Percentiles rank a stretch among this genome's conserved stretches.
Conservation (phyloP, 1,284 basidiomycete species). For the Trametes hirsuta region DNA sequence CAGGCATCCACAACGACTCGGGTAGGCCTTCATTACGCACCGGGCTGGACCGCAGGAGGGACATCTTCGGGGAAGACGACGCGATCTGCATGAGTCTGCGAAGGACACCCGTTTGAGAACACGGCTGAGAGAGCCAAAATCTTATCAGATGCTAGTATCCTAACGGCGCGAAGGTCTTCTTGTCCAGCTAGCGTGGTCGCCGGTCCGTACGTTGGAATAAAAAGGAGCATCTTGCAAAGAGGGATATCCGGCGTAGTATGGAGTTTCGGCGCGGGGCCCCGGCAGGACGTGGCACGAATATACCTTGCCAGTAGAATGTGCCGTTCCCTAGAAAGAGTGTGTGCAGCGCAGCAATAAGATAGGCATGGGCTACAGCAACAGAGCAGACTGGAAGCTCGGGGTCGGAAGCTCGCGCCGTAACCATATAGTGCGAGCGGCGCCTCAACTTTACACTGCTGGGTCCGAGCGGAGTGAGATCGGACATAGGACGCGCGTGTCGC, state of each 20-base stretch:
- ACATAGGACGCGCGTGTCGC: constrained; percentile 18
- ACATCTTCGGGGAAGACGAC: constrained; percentile 19
- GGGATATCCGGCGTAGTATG: no score
- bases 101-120: constrained; percentile 6
- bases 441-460: not conserved
- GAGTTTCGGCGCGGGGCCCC: no score
- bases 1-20: constrained; percentile 23
- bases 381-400: not conserved
- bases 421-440: constrained; percentile 2
- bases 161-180: not conserved
- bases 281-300: no score
- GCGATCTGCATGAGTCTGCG: constrained; percentile 22
- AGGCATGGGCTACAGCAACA: not conserved
- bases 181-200: not conserved
- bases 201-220: not conserved
- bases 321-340: not conserved
- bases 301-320: no score
- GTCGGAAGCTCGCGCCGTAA: not conserved
- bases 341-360: not conserved
- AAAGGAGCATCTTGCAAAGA: not conserved
- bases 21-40: constrained; percentile 21
- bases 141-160: constrained; percentile 13
- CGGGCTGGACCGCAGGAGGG: constrained; percentile 17
- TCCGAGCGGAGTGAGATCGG: constrained; percentile 9
- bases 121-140: constrained; percentile 9